Conservation (phyloP, 2,329 filamentous ascomycete genomes). For the Pseudogymnoascus sp. region DNA sequence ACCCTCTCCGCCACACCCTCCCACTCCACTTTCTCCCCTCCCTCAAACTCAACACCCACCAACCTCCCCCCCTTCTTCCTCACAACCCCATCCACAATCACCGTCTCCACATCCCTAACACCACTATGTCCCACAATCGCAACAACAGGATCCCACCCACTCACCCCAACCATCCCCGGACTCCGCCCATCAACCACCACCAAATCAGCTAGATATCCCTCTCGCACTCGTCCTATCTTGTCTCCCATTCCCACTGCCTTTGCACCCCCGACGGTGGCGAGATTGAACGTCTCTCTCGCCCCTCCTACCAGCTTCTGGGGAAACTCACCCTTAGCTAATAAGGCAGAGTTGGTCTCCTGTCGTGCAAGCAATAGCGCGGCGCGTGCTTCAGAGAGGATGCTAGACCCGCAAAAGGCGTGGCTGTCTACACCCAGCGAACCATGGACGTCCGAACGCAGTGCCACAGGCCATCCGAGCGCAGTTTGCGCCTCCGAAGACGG, state of each 20-base stretch:
- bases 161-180: constrained; percentile 34
- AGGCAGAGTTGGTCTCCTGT: constrained; percentile 22
- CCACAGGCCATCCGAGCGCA: constrained; percentile 32
- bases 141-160: constrained; percentile 34
- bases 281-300: constrained; percentile 39
- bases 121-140: constrained; percentile 36
- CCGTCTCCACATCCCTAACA: constrained; percentile 33
- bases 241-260: constrained; percentile 34
- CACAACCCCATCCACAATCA: constrained; percentile 36
- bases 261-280: constrained; percentile 40
- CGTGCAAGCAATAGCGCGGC: constrained; percentile 28
- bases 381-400: constrained; percentile 29
- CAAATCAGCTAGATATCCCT: constrained; percentile 40
- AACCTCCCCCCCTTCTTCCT: constrained; percentile 29
- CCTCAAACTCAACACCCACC: constrained; percentile 13
- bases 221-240: constrained; percentile 36
- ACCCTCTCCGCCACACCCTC: constrained; percentile 17
- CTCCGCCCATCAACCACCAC: constrained; percentile 37
- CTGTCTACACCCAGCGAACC: constrained; percentile 30
- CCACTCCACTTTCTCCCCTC: constrained; percentile 12
- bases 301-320: constrained; percentile 24
- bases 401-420: constrained; percentile 25
- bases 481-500: constrained; percentile 45
- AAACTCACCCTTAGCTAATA: constrained; percentile 21
- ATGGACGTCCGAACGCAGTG: constrained; percentile 27